phyloP scores from a whole-genome alignment of 495 filamentous ascomycete species.

The Aspergillus coremiiformis region DNA sequence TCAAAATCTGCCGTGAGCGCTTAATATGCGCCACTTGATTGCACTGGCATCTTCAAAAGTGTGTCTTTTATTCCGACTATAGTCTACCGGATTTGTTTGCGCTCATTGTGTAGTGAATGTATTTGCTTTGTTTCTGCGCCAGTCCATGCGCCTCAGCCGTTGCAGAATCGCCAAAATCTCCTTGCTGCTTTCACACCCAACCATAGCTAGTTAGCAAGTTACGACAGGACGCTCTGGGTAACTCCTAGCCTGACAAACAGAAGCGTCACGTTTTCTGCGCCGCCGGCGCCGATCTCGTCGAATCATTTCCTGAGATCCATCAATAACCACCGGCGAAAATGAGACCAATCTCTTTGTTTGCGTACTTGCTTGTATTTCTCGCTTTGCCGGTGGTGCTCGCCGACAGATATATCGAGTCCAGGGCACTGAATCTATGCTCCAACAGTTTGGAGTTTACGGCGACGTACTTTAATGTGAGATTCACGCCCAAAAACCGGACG shows the following conservation, averaged over 20 bases:
- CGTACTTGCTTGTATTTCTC: background rate
- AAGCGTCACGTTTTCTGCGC: background rate
- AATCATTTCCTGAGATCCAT: background rate
- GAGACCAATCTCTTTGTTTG: background rate
- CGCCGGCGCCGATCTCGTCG: background rate
- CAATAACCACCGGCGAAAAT: background rate
- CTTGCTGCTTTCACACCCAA: background rate
- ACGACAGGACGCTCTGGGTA: background rate
- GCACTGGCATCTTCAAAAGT: too few relatives aligned
- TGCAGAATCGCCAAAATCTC: background rate
- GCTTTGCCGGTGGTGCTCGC: background rate
- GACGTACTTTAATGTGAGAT: slow-evolving; percentile 62
- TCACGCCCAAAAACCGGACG: slow-evolving; percentile 57
- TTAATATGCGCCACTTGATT: background rate
- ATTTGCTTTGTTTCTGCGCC: background rate
- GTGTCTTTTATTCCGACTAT: too few relatives aligned
- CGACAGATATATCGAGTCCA: slow-evolving; percentile 44
- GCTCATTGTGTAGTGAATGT: background rate
- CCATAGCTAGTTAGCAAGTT: background rate
- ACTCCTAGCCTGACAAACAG: background rate
- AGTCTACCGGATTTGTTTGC: background rate
- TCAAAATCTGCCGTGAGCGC: background rate
- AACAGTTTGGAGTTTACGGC: slow-evolving; percentile 58
- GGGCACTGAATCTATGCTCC: slow-evolving; percentile 61
- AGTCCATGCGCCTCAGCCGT: background rate